phyloP scores from a whole-genome alignment of 805 yeast genomes.

The Candida xyloterini region DNA sequence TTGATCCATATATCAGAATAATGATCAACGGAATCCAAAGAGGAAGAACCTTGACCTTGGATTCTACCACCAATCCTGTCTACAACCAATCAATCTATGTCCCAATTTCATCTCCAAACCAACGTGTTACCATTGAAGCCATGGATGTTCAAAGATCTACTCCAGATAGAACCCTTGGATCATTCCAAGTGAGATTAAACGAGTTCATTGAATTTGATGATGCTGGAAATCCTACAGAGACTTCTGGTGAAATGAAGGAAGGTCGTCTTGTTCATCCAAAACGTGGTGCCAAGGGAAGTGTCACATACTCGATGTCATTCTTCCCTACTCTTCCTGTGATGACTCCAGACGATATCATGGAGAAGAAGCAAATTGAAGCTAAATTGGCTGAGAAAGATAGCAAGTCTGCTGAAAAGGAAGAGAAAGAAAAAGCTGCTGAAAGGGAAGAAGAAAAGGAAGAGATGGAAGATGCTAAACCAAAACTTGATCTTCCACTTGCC shows the following conservation, averaged over 20 bases:
- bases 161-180: slow-evolving; percentile 86
- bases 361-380: slow-evolving; percentile 23
- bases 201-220: slow-evolving; percentile 71
- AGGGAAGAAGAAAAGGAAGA: slow-evolving; percentile 33
- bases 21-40: slow-evolving; percentile 72
- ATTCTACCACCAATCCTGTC: slow-evolving; percentile 70
- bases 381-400: slow-evolving; percentile 29
- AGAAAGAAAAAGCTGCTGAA: slow-evolving; percentile 7
- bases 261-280: slow-evolving; percentile 62
- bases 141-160: slow-evolving; percentile 84
- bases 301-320: slow-evolving; percentile 73
- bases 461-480: slow-evolving; percentile 37
- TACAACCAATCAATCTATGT: slow-evolving; percentile 84
- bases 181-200: slow-evolving; percentile 64
- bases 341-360: slow-evolving; percentile 68
- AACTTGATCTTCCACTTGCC: slow-evolving; percentile 52
- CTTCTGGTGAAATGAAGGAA: slow-evolving; percentile 53
- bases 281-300: slow-evolving; percentile 80
- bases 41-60: slow-evolving; percentile 70
- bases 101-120: slow-evolving; percentile 79
- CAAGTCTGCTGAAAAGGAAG: slow-evolving; percentile 10
- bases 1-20: slow-evolving; percentile 88
- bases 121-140: slow-evolving; percentile 77
- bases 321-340: slow-evolving; percentile 81
- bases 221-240: slow-evolving; percentile 54